A percentile compares a stretch with the other conserved stretches of the same genome.
phyloP scores from a whole-genome alignment of 2,329 filamentous ascomycete species.

The Aspergillus udagawae region DNA sequence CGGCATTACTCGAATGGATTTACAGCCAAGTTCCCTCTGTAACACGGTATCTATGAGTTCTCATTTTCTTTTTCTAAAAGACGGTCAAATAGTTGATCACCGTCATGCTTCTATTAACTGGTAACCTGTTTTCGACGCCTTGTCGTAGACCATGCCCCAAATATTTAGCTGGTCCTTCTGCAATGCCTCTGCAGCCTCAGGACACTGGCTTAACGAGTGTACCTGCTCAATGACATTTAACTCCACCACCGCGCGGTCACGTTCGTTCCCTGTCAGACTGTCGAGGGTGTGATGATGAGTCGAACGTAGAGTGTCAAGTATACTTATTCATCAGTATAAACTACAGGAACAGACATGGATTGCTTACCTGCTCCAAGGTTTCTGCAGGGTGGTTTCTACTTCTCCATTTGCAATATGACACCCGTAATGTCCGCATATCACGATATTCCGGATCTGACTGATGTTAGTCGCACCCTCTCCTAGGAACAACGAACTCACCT shows the following conservation, averaged over 20 bases:
- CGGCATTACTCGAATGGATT: too few species aligned
- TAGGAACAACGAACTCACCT: constrained; percentile 1
- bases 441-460: constrained; percentile 14
- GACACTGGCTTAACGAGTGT: constrained; percentile 9
- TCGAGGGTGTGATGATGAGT: constrained; percentile 7
- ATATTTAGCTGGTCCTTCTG: constrained; percentile 8
- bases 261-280: constrained; percentile 6
- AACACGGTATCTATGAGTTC: too few species aligned
- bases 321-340: constrained; percentile 3
- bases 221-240: constrained; percentile 19
- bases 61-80: too few species aligned
- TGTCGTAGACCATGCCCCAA: constrained; percentile 16
- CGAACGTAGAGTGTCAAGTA: constrained; percentile 12
- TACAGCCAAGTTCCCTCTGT: too few species aligned
- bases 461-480: neutral
- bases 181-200: constrained; percentile 12
- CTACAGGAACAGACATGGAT: neutral
- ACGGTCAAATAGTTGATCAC: neutral
- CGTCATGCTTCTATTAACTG: neutral
- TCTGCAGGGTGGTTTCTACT: constrained; percentile 11
- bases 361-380: constrained; percentile 16
- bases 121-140: neutral
- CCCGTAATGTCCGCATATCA: constrained; percentile 20
- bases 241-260: constrained; percentile 14
- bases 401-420: constrained; percentile 14